Evolutionary conservation across 129 eudicot genomes (phyloP), one percentile per base, ranked within the genome.

Genomic region (Lactuca sativa): DNA sequence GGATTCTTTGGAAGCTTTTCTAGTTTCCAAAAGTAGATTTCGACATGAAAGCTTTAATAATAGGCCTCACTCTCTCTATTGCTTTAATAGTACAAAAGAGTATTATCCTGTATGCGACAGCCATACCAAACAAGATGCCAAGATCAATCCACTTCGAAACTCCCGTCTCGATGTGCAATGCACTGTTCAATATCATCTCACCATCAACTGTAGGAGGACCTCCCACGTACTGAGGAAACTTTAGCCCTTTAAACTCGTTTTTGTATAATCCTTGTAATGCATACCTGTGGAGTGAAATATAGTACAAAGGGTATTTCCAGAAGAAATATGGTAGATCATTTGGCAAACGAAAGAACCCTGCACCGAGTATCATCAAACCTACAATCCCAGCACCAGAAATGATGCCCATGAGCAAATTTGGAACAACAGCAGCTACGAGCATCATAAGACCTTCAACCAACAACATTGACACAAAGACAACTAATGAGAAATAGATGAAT

Each of bases 321-420:
- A 82, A 25, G 32, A 75, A 38, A 34, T 41, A 54, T 3, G 86
- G 86, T 6, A 82, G 75, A 59, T 82, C 80, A 21, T 74, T 34
- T 52, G 86, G 86, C 17, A 82, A 38, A 10, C 83, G 74, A 48
- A 78, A 82, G 54, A 73, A 82, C 10, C 86, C 86, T 9, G 81
- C 86, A 18, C 62, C 72, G 13, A 82, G 14, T 76, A 82, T 69
- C 86, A 82, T 78, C 64, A 82, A 47, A 0, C 82, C 82, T 69
- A 73, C 80, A 13, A 82, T 66, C 60, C 86, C 83, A 11, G 81
- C 81, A 1, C 86, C 86, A 1, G 78, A 73, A 11, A 82, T 77
- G 77, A 82, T 73, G 7, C 73, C 73, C 73, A 68, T 68, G n/a
- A 68, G 73, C 51, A 68, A 68, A 34, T 68, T 68, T 32, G 73